Evolutionary conservation across 164 flowering plant genomes (phyloP), one percentile per base, ranked within the genome.

Genomic region (Chimonanthus salicifolius): DNA sequence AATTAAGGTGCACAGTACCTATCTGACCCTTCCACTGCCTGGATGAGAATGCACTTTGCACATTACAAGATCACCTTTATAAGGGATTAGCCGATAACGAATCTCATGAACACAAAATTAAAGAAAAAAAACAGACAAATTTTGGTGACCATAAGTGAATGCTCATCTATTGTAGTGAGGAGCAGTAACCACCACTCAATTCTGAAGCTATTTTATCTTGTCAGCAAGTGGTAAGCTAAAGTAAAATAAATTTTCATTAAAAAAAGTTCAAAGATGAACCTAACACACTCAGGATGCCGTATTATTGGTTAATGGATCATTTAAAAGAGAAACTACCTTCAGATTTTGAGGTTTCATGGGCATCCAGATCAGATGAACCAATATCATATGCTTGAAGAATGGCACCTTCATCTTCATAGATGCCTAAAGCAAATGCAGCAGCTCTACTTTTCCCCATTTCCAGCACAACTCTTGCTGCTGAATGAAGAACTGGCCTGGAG

Each of bases 401-500:
- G 58, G 80, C 91, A 77, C 92, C 88, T 86, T 95, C 98, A 81
- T 95, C 99, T 79, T 91, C 84, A 76, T 95, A 94, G 76, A 84
- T 91, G 47, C 99, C 99, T 79, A 95, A 70, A 54, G 96, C 79
- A 86, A 90, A 91, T 60, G 98, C 98, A 47, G 99, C 99, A 80
- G 97, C 99, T 54, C 99, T 85, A 81, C 99, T 95, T 88, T 87
- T 95, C 62, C 99, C 99, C 97, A 95, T 95, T 84, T 95, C 99
- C 77, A 87, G 97, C 72, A 95, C 99, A 80, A 93, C 97, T 83
- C 99, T 89, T 71, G 97, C 91, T 6, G 99, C 99, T 69, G 99
- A 92, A 90, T 95, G 99, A 75, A 95, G 96, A 43, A 92, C 90
- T 54, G 99, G 99, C 80, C 99, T 87, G 18, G 98, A 95, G 87